phyloP scores from a whole-genome alignment of 2,329 filamentous ascomycete genomes.

The Rutstroemia sp. region DNA sequence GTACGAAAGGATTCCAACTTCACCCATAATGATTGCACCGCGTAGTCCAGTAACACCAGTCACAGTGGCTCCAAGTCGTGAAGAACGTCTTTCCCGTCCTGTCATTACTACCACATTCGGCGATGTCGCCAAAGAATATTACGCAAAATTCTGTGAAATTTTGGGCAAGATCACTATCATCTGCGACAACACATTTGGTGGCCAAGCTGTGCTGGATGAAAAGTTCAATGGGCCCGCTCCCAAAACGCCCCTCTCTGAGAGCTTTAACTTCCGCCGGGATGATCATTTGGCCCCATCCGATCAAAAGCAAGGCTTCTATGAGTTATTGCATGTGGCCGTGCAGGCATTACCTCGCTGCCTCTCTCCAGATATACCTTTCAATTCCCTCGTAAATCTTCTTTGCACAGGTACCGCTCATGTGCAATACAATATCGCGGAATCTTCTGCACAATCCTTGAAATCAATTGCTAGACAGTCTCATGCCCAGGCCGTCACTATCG shows the following conservation, averaged over 20 bases:
- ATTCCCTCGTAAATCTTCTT: slow-evolving; percentile 84
- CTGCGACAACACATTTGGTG: slow-evolving; percentile 94
- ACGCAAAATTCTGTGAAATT: slow-evolving; percentile 87
- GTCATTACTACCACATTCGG: slow-evolving; percentile 57
- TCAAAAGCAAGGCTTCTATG: slow-evolving; percentile 90
- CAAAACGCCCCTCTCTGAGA: slow-evolving; percentile 91
- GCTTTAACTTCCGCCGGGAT: slow-evolving; percentile 86
- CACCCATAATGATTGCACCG: slow-evolving; percentile 40
- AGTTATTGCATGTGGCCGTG: slow-evolving; percentile 88
- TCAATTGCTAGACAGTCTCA: slow-evolving; percentile 90
- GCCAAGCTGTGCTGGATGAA: slow-evolving; percentile 89
- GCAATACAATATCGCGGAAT: slow-evolving; percentile 82
- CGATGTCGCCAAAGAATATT: slow-evolving; percentile 76
- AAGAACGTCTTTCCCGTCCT: slow-evolving; percentile 60
- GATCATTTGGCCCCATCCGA: slow-evolving; percentile 66
- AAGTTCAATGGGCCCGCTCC: slow-evolving; percentile 83
- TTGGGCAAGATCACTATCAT: slow-evolving; percentile 92
- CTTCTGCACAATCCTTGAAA: slow-evolving; percentile 87
- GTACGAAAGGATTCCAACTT: slow-evolving; percentile 40
- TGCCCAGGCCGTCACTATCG: slow-evolving; percentile 91
- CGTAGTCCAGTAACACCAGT: slow-evolving; percentile 16
- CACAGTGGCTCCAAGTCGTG: slow-evolving; percentile 33
- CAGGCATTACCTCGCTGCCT: slow-evolving; percentile 92
- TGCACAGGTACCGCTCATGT: slow-evolving; percentile 97
- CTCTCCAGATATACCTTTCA: slow-evolving; percentile 84